Percentiles rank a stretch among this genome's conserved stretches.
phyloP scores from a whole-genome alignment of 1,284 basidiomycete genomes.

The Lentinula novae-zelandiae region DNA sequence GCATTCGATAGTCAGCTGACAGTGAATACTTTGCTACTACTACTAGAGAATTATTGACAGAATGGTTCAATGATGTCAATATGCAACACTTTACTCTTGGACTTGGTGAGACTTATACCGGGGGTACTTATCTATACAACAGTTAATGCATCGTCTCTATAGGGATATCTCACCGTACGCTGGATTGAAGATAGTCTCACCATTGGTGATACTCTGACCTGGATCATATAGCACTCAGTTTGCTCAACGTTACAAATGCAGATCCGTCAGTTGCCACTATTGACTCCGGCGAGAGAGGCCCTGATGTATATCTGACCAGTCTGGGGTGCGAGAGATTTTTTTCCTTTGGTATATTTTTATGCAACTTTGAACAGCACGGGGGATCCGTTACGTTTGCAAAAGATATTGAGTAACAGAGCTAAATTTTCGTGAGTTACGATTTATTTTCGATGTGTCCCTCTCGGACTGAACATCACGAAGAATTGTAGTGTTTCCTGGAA shows the following conservation, averaged over 20 bases:
- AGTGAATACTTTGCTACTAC: neutral
- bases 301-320: constrained; percentile 21
- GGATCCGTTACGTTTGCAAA: constrained; percentile 23
- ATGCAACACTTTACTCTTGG: constrained; percentile 24
- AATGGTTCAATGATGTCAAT: constrained; percentile 24
- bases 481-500: constrained; percentile 22
- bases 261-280: constrained; percentile 19
- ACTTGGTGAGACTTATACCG: constrained; percentile 15
- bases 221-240: constrained; percentile 13
- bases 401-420: constrained; percentile 21
- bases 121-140: neutral
- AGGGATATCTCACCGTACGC: constrained; percentile 11
- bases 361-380: constrained; percentile 16
- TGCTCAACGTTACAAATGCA: constrained; percentile 16
- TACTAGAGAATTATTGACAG: constrained; percentile 21
- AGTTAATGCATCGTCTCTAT: neutral
- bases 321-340: constrained; percentile 16
- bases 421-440: constrained; percentile 20
- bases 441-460: neutral
- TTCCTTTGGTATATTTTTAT: neutral
- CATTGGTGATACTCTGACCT: neutral
- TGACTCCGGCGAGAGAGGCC: constrained; percentile 22
- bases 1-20: neutral
- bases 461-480: constrained; percentile 5
- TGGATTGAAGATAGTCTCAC: neutral